Conservation (phyloP, 2,329 filamentous ascomycete genomes). For the Cryphonectria japonica region DNA sequence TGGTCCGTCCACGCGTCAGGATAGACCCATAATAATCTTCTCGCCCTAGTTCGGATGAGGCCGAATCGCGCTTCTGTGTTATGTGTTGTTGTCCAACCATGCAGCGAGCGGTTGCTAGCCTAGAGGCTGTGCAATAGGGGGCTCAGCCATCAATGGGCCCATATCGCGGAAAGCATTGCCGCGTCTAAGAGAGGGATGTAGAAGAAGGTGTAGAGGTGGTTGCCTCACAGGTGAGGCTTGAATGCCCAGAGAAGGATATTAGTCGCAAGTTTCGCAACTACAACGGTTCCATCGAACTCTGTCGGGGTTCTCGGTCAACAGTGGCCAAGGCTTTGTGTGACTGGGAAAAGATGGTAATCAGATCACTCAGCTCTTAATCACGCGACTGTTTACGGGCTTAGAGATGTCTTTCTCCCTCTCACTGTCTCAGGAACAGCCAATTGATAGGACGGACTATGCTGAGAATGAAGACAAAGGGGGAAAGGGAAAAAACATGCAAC, state of each 20-base stretch:
- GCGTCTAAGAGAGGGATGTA: neutral
- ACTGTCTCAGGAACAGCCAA: neutral
- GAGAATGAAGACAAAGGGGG: neutral
- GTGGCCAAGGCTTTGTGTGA: neutral
- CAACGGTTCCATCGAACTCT: neutral
- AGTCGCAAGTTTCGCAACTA: no score
- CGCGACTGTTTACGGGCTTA: neutral
- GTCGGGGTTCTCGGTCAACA: neutral
- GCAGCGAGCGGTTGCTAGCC: slow-evolving; percentile 1
- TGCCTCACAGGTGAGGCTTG: neutral
- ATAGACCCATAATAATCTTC: slow-evolving; percentile 3
- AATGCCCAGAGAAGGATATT: neutral
- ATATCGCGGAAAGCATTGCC: neutral
- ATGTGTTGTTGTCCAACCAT: slow-evolving; percentile 5
- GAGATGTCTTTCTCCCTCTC: neutral
- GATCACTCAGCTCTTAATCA: neutral
- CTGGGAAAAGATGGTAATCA: no score
- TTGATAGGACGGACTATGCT: neutral
- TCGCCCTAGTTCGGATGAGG: neutral
- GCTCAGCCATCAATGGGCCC: neutral
- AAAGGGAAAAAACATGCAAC: neutral
- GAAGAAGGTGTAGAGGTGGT: neutral
- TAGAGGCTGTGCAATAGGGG: slow-evolving; percentile 2
- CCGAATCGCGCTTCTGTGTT: neutral
- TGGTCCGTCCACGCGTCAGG: slow-evolving; percentile 7